Evolutionary conservation across 257 asterid genomes (phyloP), one percentile per base, ranked within the genome.

Genomic region (Solanum virginianum): DNA sequence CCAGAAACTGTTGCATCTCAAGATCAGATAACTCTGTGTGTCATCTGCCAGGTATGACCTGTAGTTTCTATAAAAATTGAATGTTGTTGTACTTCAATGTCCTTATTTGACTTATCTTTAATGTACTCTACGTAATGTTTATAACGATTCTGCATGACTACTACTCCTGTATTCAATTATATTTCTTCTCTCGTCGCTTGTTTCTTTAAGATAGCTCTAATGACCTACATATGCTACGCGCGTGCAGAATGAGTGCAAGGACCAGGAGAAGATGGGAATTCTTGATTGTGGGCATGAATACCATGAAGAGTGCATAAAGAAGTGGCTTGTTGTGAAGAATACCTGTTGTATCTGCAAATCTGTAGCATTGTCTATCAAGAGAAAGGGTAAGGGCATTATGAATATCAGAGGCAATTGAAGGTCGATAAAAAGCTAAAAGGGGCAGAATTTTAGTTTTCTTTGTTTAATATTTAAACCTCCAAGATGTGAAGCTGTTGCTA

Each of bases 321-420:
- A 91, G 86, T 95, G 96, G 98, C 88, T 95, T 88, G 84, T 86
- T 24, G 80, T 90, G 89, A 95, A 94, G 91, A 94, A 94, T 55
- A 80, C 87, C 8, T 94, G 98, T 54, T 94, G 97, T 1, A 91
- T 95, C 8, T 95, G 95, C 96, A 95, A 94, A 88, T 90, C 96
- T 22, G 72, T 90, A n/a, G 98, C 93, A 69, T 85, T 93, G 89
- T 85, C 79, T 39, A 75, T 86, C 32, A 90, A 82, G 87, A 86
- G 85, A 55, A 88, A 89, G 87, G 88, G 84, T 56, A 83, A 60
- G 68, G 16, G 22, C 5, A 16, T 22, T 32, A 68, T 90, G 90
- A 89, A 77, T 22, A 32, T 55, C 39, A 82, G 81, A 47, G 60
- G 59, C 14, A 13, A 80, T 63, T 63, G 47, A 36, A 36, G 74